Base-by-base conservation (phyloP, 768 basidiomycete genomes). In the Trametes meyenii region DNA sequence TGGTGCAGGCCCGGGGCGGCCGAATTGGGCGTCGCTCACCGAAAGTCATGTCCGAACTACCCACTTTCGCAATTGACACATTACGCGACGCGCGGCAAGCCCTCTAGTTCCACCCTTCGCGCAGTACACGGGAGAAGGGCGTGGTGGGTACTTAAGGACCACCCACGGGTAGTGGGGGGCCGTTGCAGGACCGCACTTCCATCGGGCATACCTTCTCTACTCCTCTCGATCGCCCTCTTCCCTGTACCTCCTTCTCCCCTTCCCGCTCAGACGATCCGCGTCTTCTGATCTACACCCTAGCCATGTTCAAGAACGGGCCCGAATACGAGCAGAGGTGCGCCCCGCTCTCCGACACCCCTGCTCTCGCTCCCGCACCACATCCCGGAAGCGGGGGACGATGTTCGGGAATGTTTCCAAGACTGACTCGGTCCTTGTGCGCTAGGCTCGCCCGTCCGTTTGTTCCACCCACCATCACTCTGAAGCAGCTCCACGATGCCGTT, bases 401-500 rank as follows among this genome's bases (percentile, higher is more conserved):
- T 10, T 24, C 43, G 29, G 7, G 43, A 35, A 35, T 21, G 23
- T 24, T 8, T 21, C 5, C 53, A 16, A 13, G 19, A 17, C 39
- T 23, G 12, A 52, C 26, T 12, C 49, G 4, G 13, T 10, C 19
- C 12, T 39, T 13, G n/a, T 52, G 39, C 19, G 13, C 26, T 45
- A 82, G 82, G 61, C 69, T 79, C 48, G 69, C 71, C 39, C 77
- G 72, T 62, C 79, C 82, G 5, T 86, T 83, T 67, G 69, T 70
- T 19, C 84, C 83, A 10, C 82, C 84, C 3, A 76, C 70, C 13
- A 74, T 79, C 16, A 81, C 80, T 0, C 70, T 85, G 44, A 84
- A 83, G 69, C 78, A 84, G 54, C 74, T 85, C 53, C 83, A 83
- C 57, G 79, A 82, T 61, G 82, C 80, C 4, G 83, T 85, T 19